Evolutionary conservation across 73 alveolate species (phyloP).

Genomic region (Tetrahymena thermophila): DNA sequence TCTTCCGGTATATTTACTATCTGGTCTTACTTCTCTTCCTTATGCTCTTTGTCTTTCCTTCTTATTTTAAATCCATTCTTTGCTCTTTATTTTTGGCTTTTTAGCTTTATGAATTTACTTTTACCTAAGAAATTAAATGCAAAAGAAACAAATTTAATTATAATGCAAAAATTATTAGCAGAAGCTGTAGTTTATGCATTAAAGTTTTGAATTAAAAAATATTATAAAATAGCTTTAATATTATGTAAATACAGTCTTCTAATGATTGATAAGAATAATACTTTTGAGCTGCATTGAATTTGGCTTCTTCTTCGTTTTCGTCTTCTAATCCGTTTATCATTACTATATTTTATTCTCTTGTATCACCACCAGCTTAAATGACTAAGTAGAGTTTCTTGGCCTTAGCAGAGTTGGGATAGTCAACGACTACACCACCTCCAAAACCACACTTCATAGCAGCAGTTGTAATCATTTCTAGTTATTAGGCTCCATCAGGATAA

Average conservation of each 20-base stretch:
- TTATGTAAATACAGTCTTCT: not conserved
- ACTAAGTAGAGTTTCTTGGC: slow-evolving; percentile 89
- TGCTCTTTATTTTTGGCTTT: slow-evolving; percentile 43
- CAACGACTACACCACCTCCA: slow-evolving; percentile 94
- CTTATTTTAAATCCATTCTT: slow-evolving; percentile 76
- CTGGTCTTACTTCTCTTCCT: slow-evolving; percentile 83
- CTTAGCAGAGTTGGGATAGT: slow-evolving; percentile 89
- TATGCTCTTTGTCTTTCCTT: slow-evolving; percentile 82
- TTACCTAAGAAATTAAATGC: not conserved
- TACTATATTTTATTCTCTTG: slow-evolving; percentile 16
- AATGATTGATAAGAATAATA: not conserved
- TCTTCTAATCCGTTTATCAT: slow-evolving; percentile 23
- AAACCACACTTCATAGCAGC: slow-evolving; percentile 93
- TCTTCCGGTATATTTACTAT: slow-evolving; percentile 91
- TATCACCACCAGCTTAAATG: slow-evolving; percentile 32
- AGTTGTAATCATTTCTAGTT: slow-evolving; percentile 83
- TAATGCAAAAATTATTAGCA: not conserved
- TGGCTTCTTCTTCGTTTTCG: slow-evolving; percentile 28
- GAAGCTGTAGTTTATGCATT: slow-evolving; percentile 1
- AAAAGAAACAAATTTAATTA: not conserved
- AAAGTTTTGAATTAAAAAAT: not conserved
- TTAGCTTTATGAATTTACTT: slow-evolving; percentile 15
- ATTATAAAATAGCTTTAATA: not conserved
- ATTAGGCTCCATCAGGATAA: slow-evolving; percentile 89
- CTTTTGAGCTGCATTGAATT: not conserved